phyloP scores from a whole-genome alignment of 2,329 filamentous ascomycete genomes.

The Hypoxylon sp. region DNA sequence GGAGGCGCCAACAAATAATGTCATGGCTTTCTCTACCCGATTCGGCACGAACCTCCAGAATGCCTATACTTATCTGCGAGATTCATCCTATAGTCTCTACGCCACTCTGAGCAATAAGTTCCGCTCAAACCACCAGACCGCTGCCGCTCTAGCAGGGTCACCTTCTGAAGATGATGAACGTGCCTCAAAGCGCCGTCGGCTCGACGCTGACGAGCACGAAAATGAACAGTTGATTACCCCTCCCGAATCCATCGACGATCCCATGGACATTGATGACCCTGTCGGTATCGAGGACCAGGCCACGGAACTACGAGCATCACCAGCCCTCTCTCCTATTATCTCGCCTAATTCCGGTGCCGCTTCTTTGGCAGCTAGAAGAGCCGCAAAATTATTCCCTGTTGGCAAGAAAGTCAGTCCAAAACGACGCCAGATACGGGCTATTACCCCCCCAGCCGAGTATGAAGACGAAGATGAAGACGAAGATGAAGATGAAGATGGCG shows the following conservation, averaged over 20 bases:
- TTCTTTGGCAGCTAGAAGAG: conserved; percentile 27
- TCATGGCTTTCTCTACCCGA: conserved; percentile 16
- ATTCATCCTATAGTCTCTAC: conserved; percentile 27
- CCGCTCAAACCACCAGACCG: neutral
- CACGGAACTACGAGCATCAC: conserved; percentile 15
- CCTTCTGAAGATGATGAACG: conserved; percentile 25
- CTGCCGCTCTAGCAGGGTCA: conserved; percentile 1
- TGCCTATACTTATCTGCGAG: conserved; percentile 28
- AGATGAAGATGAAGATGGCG: neutral
- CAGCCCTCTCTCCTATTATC: conserved; percentile 21
- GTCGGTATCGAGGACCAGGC: neutral
- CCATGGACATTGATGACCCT: conserved; percentile 37
- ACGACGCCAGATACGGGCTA: conserved; percentile 8
- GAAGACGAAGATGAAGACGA: neutral
- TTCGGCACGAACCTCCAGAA: conserved; percentile 25
- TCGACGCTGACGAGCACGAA: conserved; percentile 13
- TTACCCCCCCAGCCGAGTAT: conserved; percentile 24
- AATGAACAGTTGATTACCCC: neutral
- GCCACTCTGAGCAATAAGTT: conserved; percentile 21
- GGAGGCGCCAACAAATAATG: conserved; percentile 3
- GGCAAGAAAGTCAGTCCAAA: conserved; percentile 15
- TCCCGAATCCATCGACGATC: conserved; percentile 3
- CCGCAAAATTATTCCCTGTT: conserved; percentile 19
- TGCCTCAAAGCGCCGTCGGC: conserved; percentile 34
- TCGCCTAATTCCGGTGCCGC: conserved; percentile 30